Evolutionary conservation across 805 yeast genomes (phyloP).

Genomic region (Candida krabiensis): DNA sequence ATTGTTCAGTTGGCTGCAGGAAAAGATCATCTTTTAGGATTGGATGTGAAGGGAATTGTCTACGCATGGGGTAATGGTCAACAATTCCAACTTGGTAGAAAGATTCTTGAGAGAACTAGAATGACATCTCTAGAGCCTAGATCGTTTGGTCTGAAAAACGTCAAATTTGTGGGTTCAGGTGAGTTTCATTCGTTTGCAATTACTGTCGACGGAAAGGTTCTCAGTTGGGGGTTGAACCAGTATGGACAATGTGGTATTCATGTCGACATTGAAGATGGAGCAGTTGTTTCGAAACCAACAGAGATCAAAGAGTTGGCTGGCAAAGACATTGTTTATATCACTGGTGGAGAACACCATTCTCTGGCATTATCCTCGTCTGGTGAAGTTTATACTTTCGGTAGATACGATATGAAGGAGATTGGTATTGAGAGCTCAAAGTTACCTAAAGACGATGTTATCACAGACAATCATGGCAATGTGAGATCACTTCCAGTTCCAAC

Average conservation of each 20-base stretch:
- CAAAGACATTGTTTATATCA: slow-evolving; percentile 58
- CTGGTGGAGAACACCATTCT: slow-evolving; percentile 96
- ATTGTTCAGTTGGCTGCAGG: slow-evolving; percentile 88
- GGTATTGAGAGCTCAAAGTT: slow-evolving; percentile 70
- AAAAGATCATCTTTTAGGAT: slow-evolving; percentile 85
- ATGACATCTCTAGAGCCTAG: slow-evolving; percentile 75
- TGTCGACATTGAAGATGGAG: slow-evolving; percentile 80
- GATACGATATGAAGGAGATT: slow-evolving; percentile 89
- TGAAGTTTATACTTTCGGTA: slow-evolving; percentile 80
- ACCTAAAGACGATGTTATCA: slow-evolving; percentile 67
- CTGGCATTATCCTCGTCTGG: slow-evolving; percentile 74
- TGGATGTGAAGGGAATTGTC: slow-evolving; percentile 82
- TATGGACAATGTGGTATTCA: slow-evolving; percentile 93
- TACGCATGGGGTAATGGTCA: slow-evolving; percentile 98
- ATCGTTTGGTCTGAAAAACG: slow-evolving; percentile 76
- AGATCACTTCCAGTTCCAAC: slow-evolving; percentile 89
- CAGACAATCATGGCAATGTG: slow-evolving; percentile 75
- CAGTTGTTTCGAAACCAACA: slow-evolving; percentile 76
- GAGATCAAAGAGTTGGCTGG: slow-evolving; percentile 63
- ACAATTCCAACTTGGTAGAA: slow-evolving; percentile 87
- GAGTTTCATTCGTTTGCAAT: slow-evolving; percentile 96
- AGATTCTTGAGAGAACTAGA: slow-evolving; percentile 75
- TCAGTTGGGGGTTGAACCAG: slow-evolving; percentile 95
- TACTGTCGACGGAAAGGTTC: slow-evolving; percentile 65
- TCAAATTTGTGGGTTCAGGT: slow-evolving; percentile 84